Percentiles rank a stretch among this genome's conserved stretches.
Conservation (phyloP, 441 rosid genomes). For the Adansonia grandidieri region DNA sequence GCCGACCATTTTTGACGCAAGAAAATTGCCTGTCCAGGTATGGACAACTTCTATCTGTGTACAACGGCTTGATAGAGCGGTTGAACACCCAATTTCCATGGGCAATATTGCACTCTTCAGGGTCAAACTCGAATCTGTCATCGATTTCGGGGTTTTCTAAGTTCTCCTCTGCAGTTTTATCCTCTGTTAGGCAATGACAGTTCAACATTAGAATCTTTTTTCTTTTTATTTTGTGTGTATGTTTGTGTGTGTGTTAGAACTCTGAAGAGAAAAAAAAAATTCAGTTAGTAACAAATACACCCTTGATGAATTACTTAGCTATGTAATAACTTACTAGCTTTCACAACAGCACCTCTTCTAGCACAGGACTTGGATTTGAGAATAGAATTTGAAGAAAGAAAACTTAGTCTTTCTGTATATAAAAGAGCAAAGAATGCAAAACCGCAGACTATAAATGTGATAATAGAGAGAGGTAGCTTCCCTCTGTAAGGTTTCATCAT, state of each 20-base stretch:
- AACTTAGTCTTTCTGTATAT: slow-evolving; percentile 55
- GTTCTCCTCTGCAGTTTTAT: slow-evolving; percentile 35
- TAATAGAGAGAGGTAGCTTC: slow-evolving; percentile 59
- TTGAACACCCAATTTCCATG: slow-evolving; percentile 83
- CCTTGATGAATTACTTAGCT: not conserved
- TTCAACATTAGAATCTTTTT: not conserved
- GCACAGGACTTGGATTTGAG: slow-evolving; percentile 56
- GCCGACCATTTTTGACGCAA: slow-evolving; percentile 69
- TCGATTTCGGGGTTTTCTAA: slow-evolving; percentile 42
- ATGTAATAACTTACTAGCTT: slow-evolving; percentile 47
- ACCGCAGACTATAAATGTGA: slow-evolving; percentile 45
- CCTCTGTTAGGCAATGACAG: slow-evolving; percentile 38
- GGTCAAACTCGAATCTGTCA: slow-evolving; percentile 78
- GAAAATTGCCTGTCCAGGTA: slow-evolving; percentile 77
- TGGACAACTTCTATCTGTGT: slow-evolving; percentile 73
- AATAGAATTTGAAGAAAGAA: slow-evolving; percentile 48
- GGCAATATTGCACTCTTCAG: slow-evolving; percentile 74
- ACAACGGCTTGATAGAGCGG: slow-evolving; percentile 61
- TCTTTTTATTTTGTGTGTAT: no score
- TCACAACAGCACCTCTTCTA: slow-evolving; percentile 36
- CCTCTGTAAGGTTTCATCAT: slow-evolving; percentile 54
- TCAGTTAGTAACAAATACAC: not conserved
- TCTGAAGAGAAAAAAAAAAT: not conserved
- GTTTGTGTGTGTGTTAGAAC: not conserved
- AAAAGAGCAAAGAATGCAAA: slow-evolving; percentile 59